Base-by-base conservation (phyloP, 1,284 basidiomycete genomes). In the Peniophora sp. region DNA sequence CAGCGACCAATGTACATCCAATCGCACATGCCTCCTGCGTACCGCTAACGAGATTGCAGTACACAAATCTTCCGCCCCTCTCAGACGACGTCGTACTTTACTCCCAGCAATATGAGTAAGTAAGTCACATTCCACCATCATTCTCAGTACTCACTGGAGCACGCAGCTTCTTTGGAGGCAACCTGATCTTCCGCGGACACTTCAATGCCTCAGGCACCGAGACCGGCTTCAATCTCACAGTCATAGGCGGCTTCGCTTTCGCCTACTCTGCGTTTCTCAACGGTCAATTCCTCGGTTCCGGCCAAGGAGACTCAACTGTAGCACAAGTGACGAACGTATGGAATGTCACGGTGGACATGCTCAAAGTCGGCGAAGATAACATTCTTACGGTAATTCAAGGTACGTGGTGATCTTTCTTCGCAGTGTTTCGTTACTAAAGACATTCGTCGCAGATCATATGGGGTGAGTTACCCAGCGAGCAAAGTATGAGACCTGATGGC, bases 201-300 rank as follows among this genome's bases (percentile, higher is more conserved):
- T 81, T 81, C 61, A 71, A 61, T 20, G 69, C 72, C 6, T 66
- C 64, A 8, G 74, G 73, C 2, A 45, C 59, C 48, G 70, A 73
- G 58, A 73, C 69, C 1, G 72, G 66, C 8, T 64, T 79, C 39
- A 66, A 64, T 27, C 60, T 76, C 0, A 72, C 71, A 16, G 73
- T 78, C 8, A 71, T 74, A 59, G 74, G 69, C 39, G 75, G 75
- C 2, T 72, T 72, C 52, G 73, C 69, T 0, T 76, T 73, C 23
- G 78, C 72, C 0, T 77, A 75, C 59, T 72, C 72, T 22, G 71
- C 69, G 9, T 81, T 73, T 69, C 58, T 79, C 27, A 79, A 79
- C 53, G 73, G 72, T 1, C 59, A 68, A 1, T 79, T 76, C 62
- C 61, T 79, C 20, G 77, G 77, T 2, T 74, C 73, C 2, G 69